These are phyloP conservation scores for Phellopilus nigrolimitatus DNA, from an alignment of 1,284 basidiomycete species.

Conservation along the genomic window DNA sequence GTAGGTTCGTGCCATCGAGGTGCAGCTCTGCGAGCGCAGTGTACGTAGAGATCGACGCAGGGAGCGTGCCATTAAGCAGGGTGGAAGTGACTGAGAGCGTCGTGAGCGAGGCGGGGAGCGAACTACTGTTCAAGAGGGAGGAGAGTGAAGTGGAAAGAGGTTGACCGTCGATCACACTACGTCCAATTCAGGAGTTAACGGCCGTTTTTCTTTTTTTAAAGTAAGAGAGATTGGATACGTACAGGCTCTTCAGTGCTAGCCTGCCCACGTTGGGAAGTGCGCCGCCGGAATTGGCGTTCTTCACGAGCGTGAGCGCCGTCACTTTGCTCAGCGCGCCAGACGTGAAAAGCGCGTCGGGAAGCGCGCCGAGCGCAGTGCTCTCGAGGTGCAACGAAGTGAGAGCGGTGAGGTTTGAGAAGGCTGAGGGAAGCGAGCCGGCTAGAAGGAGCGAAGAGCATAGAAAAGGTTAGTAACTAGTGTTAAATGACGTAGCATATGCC, in stretches of 20 bases:
- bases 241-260: conserved; percentile 39
- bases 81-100: conserved; percentile 35
- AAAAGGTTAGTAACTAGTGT: no score
- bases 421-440: conserved; percentile 35
- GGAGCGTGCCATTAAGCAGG: conserved; percentile 30
- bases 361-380: conserved; percentile 38
- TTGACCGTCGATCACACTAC: conserved; percentile 35
- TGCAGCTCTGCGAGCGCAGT: conserved; percentile 30
- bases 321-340: conserved; percentile 30
- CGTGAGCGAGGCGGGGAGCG: conserved; percentile 33
- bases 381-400: conserved; percentile 41
- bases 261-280: conserved; percentile 36
- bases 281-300: conserved; percentile 43
- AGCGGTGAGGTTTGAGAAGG: conserved; percentile 35
- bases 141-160: conserved; percentile 30
- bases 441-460: conserved; percentile 1
- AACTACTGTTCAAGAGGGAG: conserved; percentile 30
- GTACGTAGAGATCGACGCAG: conserved; percentile 27
- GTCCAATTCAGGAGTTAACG: not conserved
- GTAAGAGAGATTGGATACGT: conserved; percentile 23
- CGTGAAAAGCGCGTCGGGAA: conserved; percentile 35
- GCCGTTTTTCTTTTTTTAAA: not conserved
- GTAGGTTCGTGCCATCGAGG: conserved; percentile 32
- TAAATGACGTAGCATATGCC: no score
- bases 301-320: conserved; percentile 38